Evolutionary conservation across 371 early-diverging fungal genomes (phyloP), one percentile per base, ranked within the genome.

Genomic region (Mucor piriformis): DNA sequence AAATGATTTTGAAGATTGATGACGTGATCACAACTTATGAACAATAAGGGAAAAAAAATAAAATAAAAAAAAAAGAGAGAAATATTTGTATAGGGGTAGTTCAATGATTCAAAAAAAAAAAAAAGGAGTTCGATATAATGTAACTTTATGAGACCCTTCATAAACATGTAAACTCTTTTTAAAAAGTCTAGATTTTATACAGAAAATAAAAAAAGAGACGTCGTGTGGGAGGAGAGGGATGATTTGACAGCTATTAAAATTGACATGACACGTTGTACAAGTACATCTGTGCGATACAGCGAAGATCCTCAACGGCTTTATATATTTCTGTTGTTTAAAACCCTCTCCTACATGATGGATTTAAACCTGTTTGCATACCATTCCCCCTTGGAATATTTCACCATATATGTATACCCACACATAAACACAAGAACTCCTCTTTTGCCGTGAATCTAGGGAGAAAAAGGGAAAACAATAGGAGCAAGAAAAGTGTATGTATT

Each of bases 1-100:
- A 96, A 79, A 96, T 95, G 91, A 95, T 99, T 61, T 83, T 94
- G 55, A 95, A 96, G 85, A 95, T 95, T 71, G 96, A 96, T 74
- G 96, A 96, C 84, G 95, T 96, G 55, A 94, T 94, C 68, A 83
- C 84, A 43, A 72, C 72, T 38, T 59, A 51, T 52, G 64, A 64
- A 48, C 43, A 48, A 61, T 54, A 48, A 48, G 16, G 37, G 21
- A 33, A 21, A 23, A 55, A 46, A 54, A 54, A 54, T 11, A 43
- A 24, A 13, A 52, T 32, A 32, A 50, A 50, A 21, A 48, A 29
- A 48, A 27, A 50, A 50, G 18, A 35, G 23, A 33, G 34, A 25
- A 38, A 53, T 10, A 18, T 16, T 6, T 27, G 13, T 21, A 23
- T 8, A 35, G 24, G 37, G 37, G 18, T n/a, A 4, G 37, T 21